Evolutionary conservation across 2,329 filamentous ascomycete species (phyloP), one percentile per base, ranked within the genome.

Genomic region (Teratosphaeriaceae sp.): DNA sequence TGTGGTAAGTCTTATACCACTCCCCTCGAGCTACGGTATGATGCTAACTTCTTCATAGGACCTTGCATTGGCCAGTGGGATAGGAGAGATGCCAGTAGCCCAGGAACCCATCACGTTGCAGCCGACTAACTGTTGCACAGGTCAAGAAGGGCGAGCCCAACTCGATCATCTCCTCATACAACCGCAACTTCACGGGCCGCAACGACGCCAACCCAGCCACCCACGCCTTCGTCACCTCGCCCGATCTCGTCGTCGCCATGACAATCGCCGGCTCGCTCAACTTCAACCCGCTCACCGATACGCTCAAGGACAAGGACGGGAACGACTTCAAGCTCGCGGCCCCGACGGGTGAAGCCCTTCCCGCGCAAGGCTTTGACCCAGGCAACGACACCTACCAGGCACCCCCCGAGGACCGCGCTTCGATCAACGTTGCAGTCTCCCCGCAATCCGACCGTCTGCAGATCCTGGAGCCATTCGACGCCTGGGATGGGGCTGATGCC

Each of bases 181-280:
- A 98, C 84, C 88, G 92, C 71, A 97, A 98, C 82, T 97, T 98
- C 76, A 97, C 90, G 49, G 90, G 90, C 55, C 88, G 92, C 65
- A 97, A 97, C 69, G 89, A 95, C 58, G 88, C 86, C 55, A 97
- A 95, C 78, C 88, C 88, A 30, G 88, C 88, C 43, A 95, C 88
- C 40, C 88, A 94, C 75, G 87, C 87, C 45, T 95, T 95, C 68
- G 88, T 94, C 55, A 84, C 88, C 52, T 94, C 88, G 5, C 88
- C 88, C 44, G 88, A 95, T 65, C 74, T 95, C 49, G 88, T 94
- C 33, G 86, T 94, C 42, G 88, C 88, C 54, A 72, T 95, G 74
- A 82, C 84, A 47, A 79, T 94, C 61, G 88, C 88, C 43, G 88
- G 88, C 55, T 79, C 79, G 44, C 78, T 94, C 37, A 82, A 85